Evolutionary conservation across 495 filamentous ascomycete species (phyloP).

Genomic region (Trichoderma erinaceum): DNA sequence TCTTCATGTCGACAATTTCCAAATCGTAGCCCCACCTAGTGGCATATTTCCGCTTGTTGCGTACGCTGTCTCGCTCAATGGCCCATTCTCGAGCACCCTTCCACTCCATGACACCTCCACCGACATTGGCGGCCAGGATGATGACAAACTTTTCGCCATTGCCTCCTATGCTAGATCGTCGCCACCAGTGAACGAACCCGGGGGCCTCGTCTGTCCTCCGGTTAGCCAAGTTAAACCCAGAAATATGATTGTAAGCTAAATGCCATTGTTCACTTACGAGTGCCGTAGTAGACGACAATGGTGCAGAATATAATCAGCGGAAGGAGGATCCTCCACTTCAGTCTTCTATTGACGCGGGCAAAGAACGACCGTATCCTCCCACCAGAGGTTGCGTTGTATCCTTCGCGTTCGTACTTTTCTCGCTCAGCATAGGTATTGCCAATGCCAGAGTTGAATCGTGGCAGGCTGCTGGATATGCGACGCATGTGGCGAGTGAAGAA

Average conservation of each 20-base stretch:
- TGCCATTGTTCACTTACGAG: slow-evolving; percentile 47
- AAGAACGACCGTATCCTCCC: slow-evolving; percentile 33
- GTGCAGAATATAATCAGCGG: slow-evolving; percentile 54
- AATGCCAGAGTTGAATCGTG: slow-evolving; percentile 52
- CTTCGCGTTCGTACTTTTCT: slow-evolving; percentile 58
- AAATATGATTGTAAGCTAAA: not conserved
- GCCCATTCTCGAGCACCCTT: slow-evolving; percentile 98
- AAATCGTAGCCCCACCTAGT: slow-evolving; percentile 89
- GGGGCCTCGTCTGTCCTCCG: slow-evolving; percentile 16
- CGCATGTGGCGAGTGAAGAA: slow-evolving; percentile 79
- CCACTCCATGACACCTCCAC: slow-evolving; percentile 98
- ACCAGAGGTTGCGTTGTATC: slow-evolving; percentile 34
- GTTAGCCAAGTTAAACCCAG: not conserved
- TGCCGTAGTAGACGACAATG: slow-evolving; percentile 60
- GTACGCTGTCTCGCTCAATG: slow-evolving; percentile 90
- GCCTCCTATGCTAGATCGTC: slow-evolving; percentile 51
- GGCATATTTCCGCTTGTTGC: slow-evolving; percentile 87
- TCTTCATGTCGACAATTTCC: slow-evolving; percentile 95
- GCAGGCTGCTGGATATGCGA: slow-evolving; percentile 64
- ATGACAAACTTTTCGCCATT: slow-evolving; percentile 90
- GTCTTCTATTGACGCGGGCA: slow-evolving; percentile 39
- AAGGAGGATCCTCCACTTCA: slow-evolving; percentile 55
- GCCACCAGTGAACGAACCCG: slow-evolving; percentile 45
- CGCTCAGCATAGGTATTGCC: slow-evolving; percentile 58
- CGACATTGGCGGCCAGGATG: slow-evolving; percentile 87